A percentile compares a stretch with the other conserved stretches of the same genome.
phyloP scores from a whole-genome alignment of 140 eudicot genomes.

The Anethum foeniculum region DNA sequence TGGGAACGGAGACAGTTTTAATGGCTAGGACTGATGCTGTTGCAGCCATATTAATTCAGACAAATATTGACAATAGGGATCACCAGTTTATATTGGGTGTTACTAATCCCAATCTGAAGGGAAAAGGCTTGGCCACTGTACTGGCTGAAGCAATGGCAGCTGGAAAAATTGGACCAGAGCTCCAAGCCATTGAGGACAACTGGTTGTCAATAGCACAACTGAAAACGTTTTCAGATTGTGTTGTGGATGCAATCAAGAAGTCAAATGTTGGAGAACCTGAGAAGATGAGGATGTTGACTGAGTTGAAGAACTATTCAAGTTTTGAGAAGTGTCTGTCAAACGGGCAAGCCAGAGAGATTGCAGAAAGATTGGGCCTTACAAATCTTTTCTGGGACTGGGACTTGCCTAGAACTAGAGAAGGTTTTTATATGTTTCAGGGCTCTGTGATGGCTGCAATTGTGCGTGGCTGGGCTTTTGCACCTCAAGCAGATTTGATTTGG shows the following conservation, averaged over 20 bases:
- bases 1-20: slow-evolving; percentile 81
- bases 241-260: slow-evolving; percentile 47
- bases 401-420: slow-evolving; percentile 86
- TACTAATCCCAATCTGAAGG: slow-evolving; percentile 59
- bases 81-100: slow-evolving; percentile 83
- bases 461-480: slow-evolving; percentile 89
- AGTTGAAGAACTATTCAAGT: slow-evolving; percentile 63
- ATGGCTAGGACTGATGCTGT: slow-evolving; percentile 93
- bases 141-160: slow-evolving; percentile 59
- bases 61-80: slow-evolving; percentile 71
- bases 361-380: slow-evolving; percentile 48
- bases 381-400: slow-evolving; percentile 93
- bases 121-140: slow-evolving; percentile 56
- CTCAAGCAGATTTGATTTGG: slow-evolving; percentile 69
- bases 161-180: slow-evolving; percentile 67
- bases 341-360: slow-evolving; percentile 61
- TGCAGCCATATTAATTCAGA: slow-evolving; percentile 71
- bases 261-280: slow-evolving; percentile 44
- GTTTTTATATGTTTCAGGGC: slow-evolving; percentile 79
- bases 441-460: slow-evolving; percentile 81
- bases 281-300: slow-evolving; percentile 45
- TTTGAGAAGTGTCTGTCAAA: slow-evolving; percentile 71
- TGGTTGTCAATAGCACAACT: slow-evolving; percentile 68
- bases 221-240: slow-evolving; percentile 74
- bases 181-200: slow-evolving; percentile 71